These are phyloP conservation scores for Candida montana DNA, from an alignment of 805 yeast species.

Conservation along the genomic window DNA sequence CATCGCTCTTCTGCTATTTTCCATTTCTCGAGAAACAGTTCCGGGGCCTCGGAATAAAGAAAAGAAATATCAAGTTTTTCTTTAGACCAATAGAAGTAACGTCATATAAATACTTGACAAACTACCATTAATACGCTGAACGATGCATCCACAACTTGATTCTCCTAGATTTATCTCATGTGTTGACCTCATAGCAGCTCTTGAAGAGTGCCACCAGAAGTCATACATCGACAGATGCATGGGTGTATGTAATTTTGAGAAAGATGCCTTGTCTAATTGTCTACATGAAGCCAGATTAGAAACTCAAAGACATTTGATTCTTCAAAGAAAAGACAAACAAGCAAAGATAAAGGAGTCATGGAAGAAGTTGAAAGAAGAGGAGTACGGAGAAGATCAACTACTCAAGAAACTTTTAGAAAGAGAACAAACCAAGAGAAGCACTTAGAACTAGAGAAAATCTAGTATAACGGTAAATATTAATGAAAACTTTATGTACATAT, in stretches of 20 bases:
- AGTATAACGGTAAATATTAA: not conserved
- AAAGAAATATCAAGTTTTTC: not conserved
- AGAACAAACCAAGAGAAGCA: slow-evolving; percentile 34
- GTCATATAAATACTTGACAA: not conserved
- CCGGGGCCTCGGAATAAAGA: not conserved
- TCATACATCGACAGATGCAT: slow-evolving; percentile 64
- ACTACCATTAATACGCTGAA: not conserved
- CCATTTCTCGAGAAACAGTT: not conserved
- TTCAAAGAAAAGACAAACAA: slow-evolving; percentile 51
- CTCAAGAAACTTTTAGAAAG: slow-evolving; percentile 59
- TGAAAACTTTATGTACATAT: slow-evolving; percentile 1
- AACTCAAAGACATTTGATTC: slow-evolving; percentile 49
- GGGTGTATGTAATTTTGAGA: slow-evolving; percentile 82
- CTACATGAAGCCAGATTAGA: slow-evolving; percentile 69
- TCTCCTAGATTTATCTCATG: slow-evolving; percentile 54
- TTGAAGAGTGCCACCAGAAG: slow-evolving; percentile 80
- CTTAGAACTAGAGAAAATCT: not conserved
- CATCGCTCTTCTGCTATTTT: no score
- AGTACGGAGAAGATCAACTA: slow-evolving; percentile 69
- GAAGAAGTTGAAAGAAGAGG: slow-evolving; percentile 67
- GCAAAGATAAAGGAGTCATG: slow-evolving; percentile 50
- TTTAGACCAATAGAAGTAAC: not conserved
- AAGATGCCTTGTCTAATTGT: slow-evolving; percentile 74
- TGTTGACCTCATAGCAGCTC: slow-evolving; percentile 74
- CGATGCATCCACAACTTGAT: slow-evolving; percentile 52